These are phyloP conservation scores for Chimonanthus praecox DNA, from an alignment of 164 flowering plant genomes.

Conservation along the genomic window DNA sequence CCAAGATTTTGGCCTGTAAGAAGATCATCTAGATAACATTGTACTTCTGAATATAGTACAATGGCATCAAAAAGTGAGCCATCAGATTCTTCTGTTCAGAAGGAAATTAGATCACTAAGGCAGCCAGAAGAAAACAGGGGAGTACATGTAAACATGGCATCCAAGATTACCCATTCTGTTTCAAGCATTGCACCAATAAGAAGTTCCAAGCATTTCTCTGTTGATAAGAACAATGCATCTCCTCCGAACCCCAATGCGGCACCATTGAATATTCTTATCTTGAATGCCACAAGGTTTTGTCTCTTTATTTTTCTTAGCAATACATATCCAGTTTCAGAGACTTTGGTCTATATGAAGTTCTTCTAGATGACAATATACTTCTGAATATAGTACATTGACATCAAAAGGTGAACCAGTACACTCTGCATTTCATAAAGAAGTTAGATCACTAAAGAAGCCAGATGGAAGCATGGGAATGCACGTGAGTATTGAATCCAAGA, in stretches of 20 bases:
- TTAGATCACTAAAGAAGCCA: conserved; percentile 15
- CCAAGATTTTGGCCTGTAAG: neutral
- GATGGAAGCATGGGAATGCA: conserved; percentile 15
- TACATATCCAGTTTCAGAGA: too few relatives aligned
- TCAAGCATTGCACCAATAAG: too few relatives aligned
- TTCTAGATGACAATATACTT: neutral
- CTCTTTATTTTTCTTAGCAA: too few relatives aligned
- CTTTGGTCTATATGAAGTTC: neutral
- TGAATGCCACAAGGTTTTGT: too few relatives aligned
- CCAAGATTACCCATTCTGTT: conserved; percentile 17
- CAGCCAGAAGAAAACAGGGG: conserved; percentile 15
- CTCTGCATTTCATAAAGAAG: conserved; percentile 20
- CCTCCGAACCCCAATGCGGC: too few relatives aligned
- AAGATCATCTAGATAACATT: neutral
- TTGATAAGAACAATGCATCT: too few relatives aligned
- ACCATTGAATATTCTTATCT: too few relatives aligned
- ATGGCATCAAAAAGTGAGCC: conserved; percentile 20
- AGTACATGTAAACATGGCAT: conserved; percentile 6
- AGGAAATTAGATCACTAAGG: conserved; percentile 21
- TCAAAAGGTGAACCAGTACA: conserved; percentile 19
- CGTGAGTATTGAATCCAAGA: conserved; percentile 15
- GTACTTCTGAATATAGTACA: conserved; percentile 23
- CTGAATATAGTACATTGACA: conserved; percentile 26
- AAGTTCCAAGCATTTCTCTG: too few relatives aligned
- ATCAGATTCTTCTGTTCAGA: conserved; percentile 16